Evolutionary conservation across 108 stramenopile genomes (phyloP).

Genomic region (Discostella stelligeroides): DNA sequence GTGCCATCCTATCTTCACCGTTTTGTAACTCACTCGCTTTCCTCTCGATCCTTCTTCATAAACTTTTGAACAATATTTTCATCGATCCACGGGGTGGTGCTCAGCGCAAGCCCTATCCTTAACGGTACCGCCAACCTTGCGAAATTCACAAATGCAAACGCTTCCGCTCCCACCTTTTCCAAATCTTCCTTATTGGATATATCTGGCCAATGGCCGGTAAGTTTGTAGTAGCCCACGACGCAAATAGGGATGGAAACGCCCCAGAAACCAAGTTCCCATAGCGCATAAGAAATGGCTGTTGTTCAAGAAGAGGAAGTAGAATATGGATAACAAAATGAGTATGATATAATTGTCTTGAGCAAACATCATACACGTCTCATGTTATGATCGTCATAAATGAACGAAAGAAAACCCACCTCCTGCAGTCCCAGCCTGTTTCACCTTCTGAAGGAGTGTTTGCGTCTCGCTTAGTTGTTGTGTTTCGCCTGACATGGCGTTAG

Average conservation of each 20-base stretch:
- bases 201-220: slow-evolving; percentile 87
- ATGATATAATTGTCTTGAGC: neutral
- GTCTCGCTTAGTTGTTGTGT: slow-evolving; percentile 9
- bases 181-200: slow-evolving; percentile 71
- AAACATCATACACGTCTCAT: neutral
- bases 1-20: neutral
- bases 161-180: slow-evolving; percentile 78
- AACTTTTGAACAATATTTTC: slow-evolving; percentile 75
- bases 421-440: slow-evolving; percentile 20
- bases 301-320: neutral
- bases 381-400: neutral
- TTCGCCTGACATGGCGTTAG: neutral
- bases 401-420: slow-evolving; percentile 8
- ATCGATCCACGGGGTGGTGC: slow-evolving; percentile 81
- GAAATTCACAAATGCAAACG: slow-evolving; percentile 91
- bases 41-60: slow-evolving; percentile 26
- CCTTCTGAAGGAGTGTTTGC: slow-evolving; percentile 6
- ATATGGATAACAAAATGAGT: neutral
- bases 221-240: slow-evolving; percentile 61
- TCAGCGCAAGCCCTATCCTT: slow-evolving; percentile 80
- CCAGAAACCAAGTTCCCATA: slow-evolving; percentile 73
- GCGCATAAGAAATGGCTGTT: slow-evolving; percentile 41
- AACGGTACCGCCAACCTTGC: slow-evolving; percentile 89
- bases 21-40: no score
- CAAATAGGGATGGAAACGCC: slow-evolving; percentile 73